Percentiles rank a stretch among this genome's conserved stretches.
phyloP scores from a whole-genome alignment of 108 stramenopile genomes.

The Cyclostephanos invisitatus region DNA sequence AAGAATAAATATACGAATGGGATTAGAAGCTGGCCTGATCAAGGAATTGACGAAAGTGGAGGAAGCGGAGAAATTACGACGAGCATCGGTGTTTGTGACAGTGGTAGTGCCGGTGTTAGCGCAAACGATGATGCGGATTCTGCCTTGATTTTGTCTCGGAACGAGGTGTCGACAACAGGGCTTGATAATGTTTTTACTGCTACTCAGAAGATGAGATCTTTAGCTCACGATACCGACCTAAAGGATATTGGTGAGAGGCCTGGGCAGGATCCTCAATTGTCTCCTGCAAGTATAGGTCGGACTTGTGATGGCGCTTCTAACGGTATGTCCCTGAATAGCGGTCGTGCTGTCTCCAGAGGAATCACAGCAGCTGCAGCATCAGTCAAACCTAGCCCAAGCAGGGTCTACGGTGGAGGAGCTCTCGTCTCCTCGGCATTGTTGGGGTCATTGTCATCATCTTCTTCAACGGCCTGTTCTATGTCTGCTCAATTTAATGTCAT shows the following conservation, averaged over 20 bases:
- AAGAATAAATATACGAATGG: background rate
- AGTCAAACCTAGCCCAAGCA: conserved; percentile 17
- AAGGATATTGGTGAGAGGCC: conserved; percentile 34
- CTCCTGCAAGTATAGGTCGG: conserved; percentile 35
- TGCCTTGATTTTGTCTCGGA: background rate
- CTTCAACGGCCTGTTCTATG: background rate
- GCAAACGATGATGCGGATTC: background rate
- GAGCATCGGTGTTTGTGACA: background rate
- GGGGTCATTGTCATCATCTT: background rate
- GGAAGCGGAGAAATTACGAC: conserved; percentile 4
- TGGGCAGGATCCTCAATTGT: background rate
- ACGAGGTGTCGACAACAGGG: background rate
- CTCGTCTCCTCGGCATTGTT: background rate
- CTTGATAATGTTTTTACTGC: background rate
- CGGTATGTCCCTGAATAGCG: background rate
- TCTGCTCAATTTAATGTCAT: background rate
- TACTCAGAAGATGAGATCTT: background rate
- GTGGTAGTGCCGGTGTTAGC: background rate
- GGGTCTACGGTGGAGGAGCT: background rate
- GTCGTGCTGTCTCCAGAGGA: background rate
- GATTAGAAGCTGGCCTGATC: background rate
- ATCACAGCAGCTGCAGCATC: conserved; percentile 1
- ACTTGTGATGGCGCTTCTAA: background rate
- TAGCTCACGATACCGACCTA: conserved; percentile 14
- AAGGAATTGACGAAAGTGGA: background rate